phyloP scores from a whole-genome alignment of 192 early-diverging fungal species.

The Jimgerdemannia lactiflua region DNA sequence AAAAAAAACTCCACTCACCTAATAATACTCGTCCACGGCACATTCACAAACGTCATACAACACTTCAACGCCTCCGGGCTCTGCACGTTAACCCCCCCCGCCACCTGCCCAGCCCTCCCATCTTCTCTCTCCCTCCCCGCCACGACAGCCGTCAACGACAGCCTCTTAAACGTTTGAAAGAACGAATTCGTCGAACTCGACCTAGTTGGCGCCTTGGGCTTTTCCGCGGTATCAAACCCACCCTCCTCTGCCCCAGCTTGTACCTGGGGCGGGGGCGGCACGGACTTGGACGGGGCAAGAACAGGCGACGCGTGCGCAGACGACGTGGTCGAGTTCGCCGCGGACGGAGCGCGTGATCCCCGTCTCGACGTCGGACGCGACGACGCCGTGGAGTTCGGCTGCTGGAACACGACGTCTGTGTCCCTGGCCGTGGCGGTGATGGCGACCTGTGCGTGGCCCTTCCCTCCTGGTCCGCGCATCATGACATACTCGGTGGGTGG shows the following conservation, averaged over 20 bases:
- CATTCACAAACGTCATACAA: conserved; percentile 91
- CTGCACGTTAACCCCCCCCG: conserved; percentile 33
- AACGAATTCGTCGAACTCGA: conserved; percentile 32
- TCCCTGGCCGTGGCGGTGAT: conserved; percentile 26
- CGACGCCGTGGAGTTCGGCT: neutral
- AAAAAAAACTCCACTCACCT: conserved; percentile 22
- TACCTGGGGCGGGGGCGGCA: neutral
- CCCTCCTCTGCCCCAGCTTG: neutral
- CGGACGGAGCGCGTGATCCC: neutral
- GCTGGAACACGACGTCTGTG: neutral
- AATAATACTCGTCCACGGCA: conserved; percentile 89
- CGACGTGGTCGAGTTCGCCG: neutral
- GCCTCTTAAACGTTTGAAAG: conserved; percentile 37
- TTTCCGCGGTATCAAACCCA: neutral
- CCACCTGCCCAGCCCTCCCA: conserved; percentile 22
- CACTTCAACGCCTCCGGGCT: conserved; percentile 73
- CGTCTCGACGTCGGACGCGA: neutral
- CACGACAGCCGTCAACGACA: conserved; percentile 25
- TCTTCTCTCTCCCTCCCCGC: conserved; percentile 6
- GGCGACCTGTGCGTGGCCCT: conserved; percentile 82
- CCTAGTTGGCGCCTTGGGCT: conserved; percentile 9
- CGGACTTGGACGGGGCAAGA: neutral
- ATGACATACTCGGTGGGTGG: conserved; percentile 89
- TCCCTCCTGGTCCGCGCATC: conserved; percentile 91
- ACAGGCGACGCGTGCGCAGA: neutral